Evolutionary conservation across 1,139 yeast species (phyloP).

Genomic region (Trichomonascaceae sp.): DNA sequence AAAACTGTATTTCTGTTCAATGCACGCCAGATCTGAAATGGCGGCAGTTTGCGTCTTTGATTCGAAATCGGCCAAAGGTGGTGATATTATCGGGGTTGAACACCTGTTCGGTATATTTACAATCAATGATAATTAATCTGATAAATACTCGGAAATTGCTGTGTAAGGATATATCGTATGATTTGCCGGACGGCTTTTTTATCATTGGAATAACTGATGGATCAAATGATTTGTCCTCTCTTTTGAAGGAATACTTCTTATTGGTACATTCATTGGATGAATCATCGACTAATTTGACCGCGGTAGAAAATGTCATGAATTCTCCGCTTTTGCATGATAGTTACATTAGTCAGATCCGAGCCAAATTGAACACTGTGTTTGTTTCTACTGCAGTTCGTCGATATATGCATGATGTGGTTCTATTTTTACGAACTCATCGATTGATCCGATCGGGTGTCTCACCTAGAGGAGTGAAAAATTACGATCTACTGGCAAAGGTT

Average conservation of each 20-base stretch:
- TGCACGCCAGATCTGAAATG: conserved; percentile 6
- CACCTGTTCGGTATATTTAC: conserved; percentile 22
- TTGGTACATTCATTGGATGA: conserved; percentile 15
- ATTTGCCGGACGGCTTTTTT: conserved; percentile 13
- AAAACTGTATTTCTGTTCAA: background rate
- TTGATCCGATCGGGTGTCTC: conserved; percentile 47
- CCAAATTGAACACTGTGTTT: conserved; percentile 23
- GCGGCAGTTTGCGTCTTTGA: conserved; percentile 1
- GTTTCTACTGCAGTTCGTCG: conserved; percentile 43
- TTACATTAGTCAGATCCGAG: background rate
- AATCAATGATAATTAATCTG: conserved; percentile 24
- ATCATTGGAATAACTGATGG: conserved; percentile 11
- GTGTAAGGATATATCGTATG: conserved; percentile 3
- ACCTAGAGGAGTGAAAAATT: conserved; percentile 40
- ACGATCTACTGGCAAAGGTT: conserved; percentile 37
- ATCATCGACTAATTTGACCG: background rate
- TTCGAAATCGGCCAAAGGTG: conserved; percentile 12
- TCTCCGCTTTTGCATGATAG: background rate
- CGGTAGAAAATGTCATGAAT: background rate
- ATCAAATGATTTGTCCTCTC: conserved; percentile 6
- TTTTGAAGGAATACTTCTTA: conserved; percentile 17
- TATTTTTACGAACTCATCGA: conserved; percentile 46
- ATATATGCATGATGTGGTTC: conserved; percentile 50
- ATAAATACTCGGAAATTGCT: conserved; percentile 10
- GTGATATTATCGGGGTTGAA: conserved; percentile 26